These are phyloP conservation scores for Coniochaeta hoffmannii DNA, from an alignment of 2,329 filamentous ascomycete species.

Conservation along the genomic window DNA sequence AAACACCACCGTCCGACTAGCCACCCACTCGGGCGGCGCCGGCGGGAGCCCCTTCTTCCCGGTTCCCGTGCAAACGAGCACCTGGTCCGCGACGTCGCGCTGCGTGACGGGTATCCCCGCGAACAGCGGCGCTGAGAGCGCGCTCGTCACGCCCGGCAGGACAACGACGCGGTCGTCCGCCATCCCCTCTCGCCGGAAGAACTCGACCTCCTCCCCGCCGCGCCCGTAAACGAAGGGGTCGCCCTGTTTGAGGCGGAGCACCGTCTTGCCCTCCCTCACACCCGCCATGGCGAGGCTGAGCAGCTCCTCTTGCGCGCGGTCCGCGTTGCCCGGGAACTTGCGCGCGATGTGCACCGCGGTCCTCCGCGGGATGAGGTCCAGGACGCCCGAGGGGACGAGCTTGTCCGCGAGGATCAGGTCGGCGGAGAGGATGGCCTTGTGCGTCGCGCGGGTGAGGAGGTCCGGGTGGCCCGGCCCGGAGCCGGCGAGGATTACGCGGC, in stretches of 20 bases:
- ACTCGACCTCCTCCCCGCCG: slow-evolving; percentile 85
- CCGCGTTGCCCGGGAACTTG: slow-evolving; percentile 96
- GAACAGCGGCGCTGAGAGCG: slow-evolving; percentile 80
- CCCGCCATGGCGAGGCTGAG: slow-evolving; percentile 69
- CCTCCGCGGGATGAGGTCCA: slow-evolving; percentile 83
- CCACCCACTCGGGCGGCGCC: slow-evolving; percentile 70
- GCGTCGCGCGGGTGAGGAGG: slow-evolving; percentile 75
- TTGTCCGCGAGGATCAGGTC: slow-evolving; percentile 82
- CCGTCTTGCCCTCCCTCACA: slow-evolving; percentile 59
- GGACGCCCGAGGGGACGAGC: slow-evolving; percentile 73
- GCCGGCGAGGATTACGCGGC: slow-evolving; percentile 80
- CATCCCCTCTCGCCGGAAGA: slow-evolving; percentile 68
- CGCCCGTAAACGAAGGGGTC: slow-evolving; percentile 95
- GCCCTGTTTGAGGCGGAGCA: slow-evolving; percentile 89
- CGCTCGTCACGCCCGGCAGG: slow-evolving; percentile 84
- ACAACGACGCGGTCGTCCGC: slow-evolving; percentile 55
- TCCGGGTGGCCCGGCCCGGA: slow-evolving; percentile 90
- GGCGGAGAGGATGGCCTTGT: slow-evolving; percentile 66
- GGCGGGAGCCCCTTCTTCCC: slow-evolving; percentile 82
- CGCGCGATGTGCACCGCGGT: slow-evolving; percentile 87
- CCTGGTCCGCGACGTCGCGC: slow-evolving; percentile 81
- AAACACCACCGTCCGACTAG: slow-evolving; percentile 79
- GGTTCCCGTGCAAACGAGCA: slow-evolving; percentile 93
- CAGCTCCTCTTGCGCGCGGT: slow-evolving; percentile 86
- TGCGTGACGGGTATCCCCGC: slow-evolving; percentile 84